phyloP scores from a whole-genome alignment of 331 rosid species.

The Cydonia oblonga region DNA sequence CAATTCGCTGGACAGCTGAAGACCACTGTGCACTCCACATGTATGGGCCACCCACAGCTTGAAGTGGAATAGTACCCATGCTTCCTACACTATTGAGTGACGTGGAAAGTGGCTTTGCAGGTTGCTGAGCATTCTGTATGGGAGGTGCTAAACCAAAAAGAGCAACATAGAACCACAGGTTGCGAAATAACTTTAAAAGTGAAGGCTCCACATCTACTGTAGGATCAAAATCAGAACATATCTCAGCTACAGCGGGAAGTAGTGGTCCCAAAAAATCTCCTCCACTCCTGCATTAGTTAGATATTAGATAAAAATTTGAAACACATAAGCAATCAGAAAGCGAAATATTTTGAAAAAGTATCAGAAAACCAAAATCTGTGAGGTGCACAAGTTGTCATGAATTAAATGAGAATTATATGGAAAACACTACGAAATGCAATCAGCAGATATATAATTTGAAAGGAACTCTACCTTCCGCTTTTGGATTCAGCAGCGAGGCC shows the following conservation, averaged over 20 bases:
- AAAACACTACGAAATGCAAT: constrained; percentile 10
- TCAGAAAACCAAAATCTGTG: constrained; percentile 8
- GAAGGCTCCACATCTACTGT: constrained; percentile 80
- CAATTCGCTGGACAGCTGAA: constrained; percentile 74
- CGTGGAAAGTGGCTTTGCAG: constrained; percentile 60
- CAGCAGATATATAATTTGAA: constrained; percentile 1
- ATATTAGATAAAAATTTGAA: not conserved
- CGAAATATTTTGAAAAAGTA: not conserved
- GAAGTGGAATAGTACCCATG: constrained; percentile 68
- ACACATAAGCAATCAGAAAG: not conserved
- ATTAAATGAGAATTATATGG: not conserved
- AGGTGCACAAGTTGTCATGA: not conserved
- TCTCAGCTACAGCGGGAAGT: constrained; percentile 96
- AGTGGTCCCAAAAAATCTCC: constrained; percentile 95
- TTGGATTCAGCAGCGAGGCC: constrained; percentile 96
- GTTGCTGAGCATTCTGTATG: constrained; percentile 50
- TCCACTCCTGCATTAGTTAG: constrained; percentile 70
- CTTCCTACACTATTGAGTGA: constrained; percentile 80
- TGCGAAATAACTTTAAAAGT: constrained; percentile 85
- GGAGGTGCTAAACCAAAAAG: constrained; percentile 98
- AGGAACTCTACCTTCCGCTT: constrained; percentile 74
- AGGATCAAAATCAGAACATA: constrained; percentile 93
- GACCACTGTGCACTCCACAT: constrained; percentile 90
- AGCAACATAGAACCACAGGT: constrained; percentile 95
- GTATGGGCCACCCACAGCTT: constrained; percentile 93